Evolutionary conservation across 2,329 filamentous ascomycete genomes (phyloP), one percentile per base, ranked within the genome.

Genomic region (Penicillium sp.): DNA sequence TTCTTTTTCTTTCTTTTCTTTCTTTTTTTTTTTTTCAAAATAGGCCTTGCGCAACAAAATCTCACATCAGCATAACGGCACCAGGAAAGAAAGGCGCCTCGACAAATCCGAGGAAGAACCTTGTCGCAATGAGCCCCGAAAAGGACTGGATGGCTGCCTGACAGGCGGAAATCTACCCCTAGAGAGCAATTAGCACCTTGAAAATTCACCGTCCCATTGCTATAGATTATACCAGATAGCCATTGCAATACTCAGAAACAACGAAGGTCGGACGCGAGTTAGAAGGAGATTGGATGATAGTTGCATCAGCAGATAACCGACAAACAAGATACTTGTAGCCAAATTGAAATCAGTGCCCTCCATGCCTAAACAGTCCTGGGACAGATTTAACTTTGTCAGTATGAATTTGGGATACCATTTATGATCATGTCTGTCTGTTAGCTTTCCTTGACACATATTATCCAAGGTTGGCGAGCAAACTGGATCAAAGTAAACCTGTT

Each of bases 231-330:
- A 60, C 58, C 70, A 74, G 16, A 69, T 63, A 7, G 64, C 63
- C 67, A 73, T 73, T 14, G 67, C 66, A 0, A 70, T 66, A 0
- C 79, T 75, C 1, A 86, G 74, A 56, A 84, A 85, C 1, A 80
- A 52, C 2, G 79, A 80, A 1, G 83, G 83, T 9, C 77, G 74
- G 29, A 83, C 70, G 3, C 79, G 72, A 0, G 82, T 84, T 2
- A 86, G 70, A 0, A 83, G 62, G 53, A 86, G 73, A 56, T 86
- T 87, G 0, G 82, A 84, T 0, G 84, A 84, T 0, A 86, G 69
- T 64, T 86, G 83, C 78, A 85, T 84, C 11, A 84, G 68, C 0
- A 86, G 70, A 60, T 86, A 86, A 3, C 83, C 73, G 39, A 84
- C 81, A 56, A 84, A 84, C 29, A 83, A 71, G 60, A 83, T 80